These are phyloP conservation scores for Aspergillus fumigatus DNA, from an alignment of 2,329 filamentous ascomycete species.

Conservation along the genomic window DNA sequence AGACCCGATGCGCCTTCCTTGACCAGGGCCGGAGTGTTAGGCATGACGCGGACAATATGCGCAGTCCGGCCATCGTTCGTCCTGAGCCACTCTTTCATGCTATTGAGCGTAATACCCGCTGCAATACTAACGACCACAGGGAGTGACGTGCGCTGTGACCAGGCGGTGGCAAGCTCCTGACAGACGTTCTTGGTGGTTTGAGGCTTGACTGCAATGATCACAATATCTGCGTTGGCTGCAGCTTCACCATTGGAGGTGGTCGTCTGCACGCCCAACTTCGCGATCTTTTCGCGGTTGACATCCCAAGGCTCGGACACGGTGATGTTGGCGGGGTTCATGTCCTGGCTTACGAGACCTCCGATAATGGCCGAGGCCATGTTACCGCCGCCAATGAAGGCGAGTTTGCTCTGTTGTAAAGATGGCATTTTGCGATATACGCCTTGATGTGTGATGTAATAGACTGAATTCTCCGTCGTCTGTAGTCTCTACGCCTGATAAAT, in stretches of 20 bases:
- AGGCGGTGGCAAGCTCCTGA: slow-evolving; percentile 26
- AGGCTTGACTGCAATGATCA: slow-evolving; percentile 33
- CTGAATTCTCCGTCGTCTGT: too few relatives aligned
- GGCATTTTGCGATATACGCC: slow-evolving; percentile 13
- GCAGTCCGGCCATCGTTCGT: slow-evolving; percentile 20
- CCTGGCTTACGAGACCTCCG: slow-evolving; percentile 26
- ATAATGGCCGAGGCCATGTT: slow-evolving; percentile 37
- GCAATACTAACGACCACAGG: slow-evolving; percentile 33
- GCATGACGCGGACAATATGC: slow-evolving; percentile 34
- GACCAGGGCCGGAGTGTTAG: slow-evolving; percentile 32
- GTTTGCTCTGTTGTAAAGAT: slow-evolving; percentile 28
- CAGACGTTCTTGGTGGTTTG: slow-evolving; percentile 31
- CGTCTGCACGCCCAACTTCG: slow-evolving; percentile 24
- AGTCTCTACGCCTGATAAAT: too few relatives aligned
- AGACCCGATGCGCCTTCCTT: slow-evolving; percentile 30
- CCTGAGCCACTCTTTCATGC: slow-evolving; percentile 26
- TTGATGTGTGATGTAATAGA: not conserved
- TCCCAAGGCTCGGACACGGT: slow-evolving; percentile 33
- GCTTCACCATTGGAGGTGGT: slow-evolving; percentile 28
- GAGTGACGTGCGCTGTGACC: slow-evolving; percentile 19
- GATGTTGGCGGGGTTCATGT: slow-evolving; percentile 29
- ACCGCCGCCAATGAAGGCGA: slow-evolving; percentile 35
- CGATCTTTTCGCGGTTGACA: slow-evolving; percentile 32
- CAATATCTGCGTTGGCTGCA: slow-evolving; percentile 23
- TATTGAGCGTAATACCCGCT: slow-evolving; percentile 30